A percentile compares a stretch with the other conserved stretches of the same genome.
phyloP scores from a whole-genome alignment of 75 land plant genomes.

The Pinus albicaulis region DNA sequence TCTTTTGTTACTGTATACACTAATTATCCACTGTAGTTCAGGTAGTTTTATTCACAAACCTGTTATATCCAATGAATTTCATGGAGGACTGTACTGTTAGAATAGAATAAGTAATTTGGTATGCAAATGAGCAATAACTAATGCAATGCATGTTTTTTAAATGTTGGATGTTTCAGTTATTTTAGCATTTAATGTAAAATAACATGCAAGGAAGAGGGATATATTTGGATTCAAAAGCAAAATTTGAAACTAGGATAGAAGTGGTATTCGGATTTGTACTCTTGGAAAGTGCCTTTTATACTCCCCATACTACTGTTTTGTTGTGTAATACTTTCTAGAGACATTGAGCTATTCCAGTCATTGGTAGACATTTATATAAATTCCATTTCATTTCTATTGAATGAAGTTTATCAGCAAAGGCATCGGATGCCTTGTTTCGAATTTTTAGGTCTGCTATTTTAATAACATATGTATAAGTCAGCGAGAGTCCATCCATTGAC shows the following conservation, averaged over 20 bases:
- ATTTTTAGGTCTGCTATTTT: too few relatives aligned
- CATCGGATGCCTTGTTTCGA: too few relatives aligned
- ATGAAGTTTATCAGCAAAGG: too few relatives aligned
- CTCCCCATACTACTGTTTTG: too few relatives aligned
- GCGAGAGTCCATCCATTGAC: too few relatives aligned
- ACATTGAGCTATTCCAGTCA: too few relatives aligned
- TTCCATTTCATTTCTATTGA: too few relatives aligned
- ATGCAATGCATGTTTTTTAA: neutral
- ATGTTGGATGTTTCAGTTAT: neutral
- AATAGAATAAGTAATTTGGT: neutral
- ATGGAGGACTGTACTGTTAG: neutral
- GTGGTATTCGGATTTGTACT: neutral
- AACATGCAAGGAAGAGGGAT: neutral
- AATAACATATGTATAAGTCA: too few relatives aligned
- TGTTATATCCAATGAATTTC: neutral
- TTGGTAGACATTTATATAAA: too few relatives aligned
- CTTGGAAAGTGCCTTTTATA: too few relatives aligned
- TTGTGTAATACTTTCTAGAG: too few relatives aligned
- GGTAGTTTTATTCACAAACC: neutral
- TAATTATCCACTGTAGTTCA: neutral
- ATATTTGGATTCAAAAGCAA: neutral
- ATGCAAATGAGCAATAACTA: neutral
- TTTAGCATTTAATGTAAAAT: neutral
- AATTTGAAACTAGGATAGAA: neutral
- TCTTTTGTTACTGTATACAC: neutral